Conservation (phyloP, 2,329 filamentous ascomycete species). For the Trichophyton schoenleinii region DNA sequence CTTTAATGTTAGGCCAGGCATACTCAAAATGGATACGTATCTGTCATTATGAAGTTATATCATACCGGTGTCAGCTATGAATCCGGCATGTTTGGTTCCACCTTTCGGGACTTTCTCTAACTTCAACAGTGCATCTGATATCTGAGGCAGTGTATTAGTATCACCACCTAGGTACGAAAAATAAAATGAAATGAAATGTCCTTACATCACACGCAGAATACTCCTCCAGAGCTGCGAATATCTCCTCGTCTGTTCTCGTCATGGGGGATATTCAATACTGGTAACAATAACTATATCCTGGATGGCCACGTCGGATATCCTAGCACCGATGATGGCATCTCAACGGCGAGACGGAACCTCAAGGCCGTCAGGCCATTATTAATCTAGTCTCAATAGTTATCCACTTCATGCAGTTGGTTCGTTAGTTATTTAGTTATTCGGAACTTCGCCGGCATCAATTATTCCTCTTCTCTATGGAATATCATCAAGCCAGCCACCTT, state of each 20-base stretch:
- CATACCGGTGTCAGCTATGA: slow-evolving; percentile 50
- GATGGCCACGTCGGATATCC: too few species aligned
- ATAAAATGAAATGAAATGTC: too few species aligned
- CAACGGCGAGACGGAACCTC: not conserved
- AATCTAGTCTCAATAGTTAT: too few species aligned
- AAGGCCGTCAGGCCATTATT: not conserved
- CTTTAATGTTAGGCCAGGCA: not conserved
- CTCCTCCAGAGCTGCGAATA: slow-evolving; percentile 22
- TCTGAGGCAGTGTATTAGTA: slow-evolving; percentile 26
- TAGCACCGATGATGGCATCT: not conserved
- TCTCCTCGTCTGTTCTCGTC: slow-evolving; percentile 14
- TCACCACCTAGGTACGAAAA: too few species aligned
- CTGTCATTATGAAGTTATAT: not conserved
- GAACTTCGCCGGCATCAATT: too few species aligned
- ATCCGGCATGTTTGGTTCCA: slow-evolving; percentile 49
- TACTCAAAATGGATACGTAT: not conserved
- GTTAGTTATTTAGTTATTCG: too few species aligned
- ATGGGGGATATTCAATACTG: not conserved
- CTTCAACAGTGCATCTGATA: slow-evolving; percentile 62
- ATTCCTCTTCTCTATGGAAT: too few species aligned
- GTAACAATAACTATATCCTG: not conserved
- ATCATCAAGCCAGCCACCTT: too few species aligned
- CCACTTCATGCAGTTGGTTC: too few species aligned
- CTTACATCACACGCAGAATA: slow-evolving; percentile 35
- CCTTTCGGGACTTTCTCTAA: slow-evolving; percentile 38